Evolutionary conservation across 1,284 basidiomycete genomes (phyloP).

Genomic region (Thecaphora frezii): DNA sequence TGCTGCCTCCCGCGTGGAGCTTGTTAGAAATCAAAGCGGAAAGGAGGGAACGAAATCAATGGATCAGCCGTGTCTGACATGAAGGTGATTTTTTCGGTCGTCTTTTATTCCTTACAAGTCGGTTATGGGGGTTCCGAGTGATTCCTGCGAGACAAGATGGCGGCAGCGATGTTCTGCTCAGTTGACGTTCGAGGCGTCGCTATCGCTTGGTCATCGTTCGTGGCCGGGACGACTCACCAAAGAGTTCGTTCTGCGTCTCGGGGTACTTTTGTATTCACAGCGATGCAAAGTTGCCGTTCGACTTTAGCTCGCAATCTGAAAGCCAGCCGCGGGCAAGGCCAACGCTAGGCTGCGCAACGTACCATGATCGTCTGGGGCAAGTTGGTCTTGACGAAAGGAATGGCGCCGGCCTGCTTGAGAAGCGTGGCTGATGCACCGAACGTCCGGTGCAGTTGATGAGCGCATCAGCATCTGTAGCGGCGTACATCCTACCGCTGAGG

Average conservation of each 20-base stretch:
- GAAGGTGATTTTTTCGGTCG: too few species aligned
- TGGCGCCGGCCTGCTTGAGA: constrained; percentile 67
- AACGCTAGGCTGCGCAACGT: too few species aligned
- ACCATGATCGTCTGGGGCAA: constrained; percentile 39
- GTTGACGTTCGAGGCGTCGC: too few species aligned
- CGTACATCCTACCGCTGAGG: too few species aligned
- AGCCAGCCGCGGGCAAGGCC: too few species aligned
- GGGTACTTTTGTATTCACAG: too few species aligned
- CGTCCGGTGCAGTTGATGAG: too few species aligned
- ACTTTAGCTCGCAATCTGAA: too few species aligned
- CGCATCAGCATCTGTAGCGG: too few species aligned
- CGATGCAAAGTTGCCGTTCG: too few species aligned
- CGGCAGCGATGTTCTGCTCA: too few species aligned
- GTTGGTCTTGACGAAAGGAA: constrained; percentile 72
- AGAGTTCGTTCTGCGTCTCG: constrained; percentile 64
- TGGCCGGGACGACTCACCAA: constrained; percentile 61
- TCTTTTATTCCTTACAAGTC: constrained; percentile 58
- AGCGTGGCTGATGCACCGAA: constrained; percentile 49
- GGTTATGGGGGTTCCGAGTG: constrained; percentile 69
- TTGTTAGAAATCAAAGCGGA: neutral
- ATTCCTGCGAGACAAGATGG: constrained; percentile 50
- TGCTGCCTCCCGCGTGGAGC: constrained; percentile 65
- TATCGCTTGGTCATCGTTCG: neutral
- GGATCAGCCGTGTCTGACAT: neutral
- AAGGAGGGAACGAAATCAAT: neutral